phyloP scores from a whole-genome alignment of 495 filamentous ascomycete genomes.

The Letharia lupina region DNA sequence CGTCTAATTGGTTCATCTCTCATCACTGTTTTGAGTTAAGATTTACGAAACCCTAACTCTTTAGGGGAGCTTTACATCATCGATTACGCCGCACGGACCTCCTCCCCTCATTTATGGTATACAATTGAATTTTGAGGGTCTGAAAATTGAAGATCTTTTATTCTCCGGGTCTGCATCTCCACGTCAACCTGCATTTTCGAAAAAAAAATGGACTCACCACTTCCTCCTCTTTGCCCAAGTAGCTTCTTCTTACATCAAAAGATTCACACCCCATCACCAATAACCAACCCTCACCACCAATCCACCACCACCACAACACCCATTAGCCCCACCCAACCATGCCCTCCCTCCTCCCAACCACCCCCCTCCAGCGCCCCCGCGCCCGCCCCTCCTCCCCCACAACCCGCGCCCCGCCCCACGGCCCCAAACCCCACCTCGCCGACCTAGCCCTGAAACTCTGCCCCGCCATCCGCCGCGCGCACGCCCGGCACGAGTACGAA shows the following conservation, averaged over 20 bases:
- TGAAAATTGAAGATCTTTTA: neutral
- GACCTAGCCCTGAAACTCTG: slow-evolving; percentile 3
- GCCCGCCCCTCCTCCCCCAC: slow-evolving; percentile 3
- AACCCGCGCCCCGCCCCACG: slow-evolving; percentile 6
- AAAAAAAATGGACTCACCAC: neutral
- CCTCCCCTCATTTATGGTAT: too few relatives aligned
- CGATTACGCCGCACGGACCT: neutral
- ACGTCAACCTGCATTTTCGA: neutral
- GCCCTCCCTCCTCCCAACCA: neutral
- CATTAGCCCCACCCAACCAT: neutral
- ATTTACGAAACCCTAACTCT: neutral
- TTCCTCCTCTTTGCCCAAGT: neutral
- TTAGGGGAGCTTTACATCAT: neutral
- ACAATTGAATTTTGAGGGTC: too few relatives aligned
- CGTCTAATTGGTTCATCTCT: too few relatives aligned
- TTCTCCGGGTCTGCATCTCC: neutral
- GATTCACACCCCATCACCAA: neutral
- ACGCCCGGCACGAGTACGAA: slow-evolving; percentile 9
- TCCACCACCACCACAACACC: neutral
- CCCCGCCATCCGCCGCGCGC: slow-evolving; percentile 3
- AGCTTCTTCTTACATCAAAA: neutral
- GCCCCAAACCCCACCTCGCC: neutral
- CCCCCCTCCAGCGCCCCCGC: neutral
- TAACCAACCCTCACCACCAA: neutral
- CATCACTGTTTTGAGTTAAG: too few relatives aligned